These are phyloP conservation scores for Fragilariopsis cylindrus DNA, from an alignment of 108 stramenopile species.

Conservation along the genomic window DNA sequence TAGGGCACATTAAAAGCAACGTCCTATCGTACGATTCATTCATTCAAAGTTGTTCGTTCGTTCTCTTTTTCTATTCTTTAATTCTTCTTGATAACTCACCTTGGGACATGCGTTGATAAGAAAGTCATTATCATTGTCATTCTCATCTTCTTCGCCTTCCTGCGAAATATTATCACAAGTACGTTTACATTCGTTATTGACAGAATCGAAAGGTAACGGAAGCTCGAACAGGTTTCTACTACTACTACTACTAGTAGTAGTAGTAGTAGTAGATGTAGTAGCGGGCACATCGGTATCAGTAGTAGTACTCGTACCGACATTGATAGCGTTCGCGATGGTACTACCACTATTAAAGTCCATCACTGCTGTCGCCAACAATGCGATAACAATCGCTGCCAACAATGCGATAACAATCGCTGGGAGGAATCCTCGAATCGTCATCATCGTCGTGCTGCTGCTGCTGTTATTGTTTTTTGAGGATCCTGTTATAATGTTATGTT, in stretches of 20 bases:
- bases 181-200: slow-evolving; percentile 11
- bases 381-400: neutral
- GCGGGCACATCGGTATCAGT: too few species aligned
- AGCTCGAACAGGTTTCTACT: slow-evolving; percentile 8
- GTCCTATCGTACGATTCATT: too few species aligned
- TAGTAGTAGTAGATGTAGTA: neutral
- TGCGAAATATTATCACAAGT: neutral
- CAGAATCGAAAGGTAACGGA: slow-evolving; percentile 4
- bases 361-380: neutral
- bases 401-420: neutral
- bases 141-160: neutral
- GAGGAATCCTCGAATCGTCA: neutral
- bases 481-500: too few species aligned
- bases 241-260: neutral
- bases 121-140: neutral
- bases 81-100: neutral
- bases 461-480: too few species aligned
- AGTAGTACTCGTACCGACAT: too few species aligned
- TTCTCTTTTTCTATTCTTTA: too few species aligned
- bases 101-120: slow-evolving; percentile 12
- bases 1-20: too few species aligned
- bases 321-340: too few species aligned
- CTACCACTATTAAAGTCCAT: too few species aligned
- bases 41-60: too few species aligned
- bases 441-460: neutral